Conservation (phyloP, 2,329 filamentous ascomycete genomes). For the Arachnomyces sp. region DNA sequence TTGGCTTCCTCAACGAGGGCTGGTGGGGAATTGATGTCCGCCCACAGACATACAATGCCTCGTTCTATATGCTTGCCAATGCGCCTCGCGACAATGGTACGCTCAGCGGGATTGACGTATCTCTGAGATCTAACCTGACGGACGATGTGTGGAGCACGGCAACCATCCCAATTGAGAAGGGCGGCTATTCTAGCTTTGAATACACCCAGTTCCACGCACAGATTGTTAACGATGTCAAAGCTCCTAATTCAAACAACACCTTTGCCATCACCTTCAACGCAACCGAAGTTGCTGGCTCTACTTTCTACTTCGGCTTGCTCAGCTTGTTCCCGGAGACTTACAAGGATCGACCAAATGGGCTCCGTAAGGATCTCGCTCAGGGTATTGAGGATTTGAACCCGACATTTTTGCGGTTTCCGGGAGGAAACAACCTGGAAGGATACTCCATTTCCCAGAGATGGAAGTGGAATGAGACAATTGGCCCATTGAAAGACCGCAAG, state of each 20-base stretch:
- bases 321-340: constrained; percentile 49
- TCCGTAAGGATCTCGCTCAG: constrained; percentile 44
- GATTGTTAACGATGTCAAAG: constrained; percentile 34
- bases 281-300: constrained; percentile 29
- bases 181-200: constrained; percentile 16
- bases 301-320: constrained; percentile 46
- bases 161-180: constrained; percentile 10
- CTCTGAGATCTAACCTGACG: constrained; percentile 34
- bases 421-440: constrained; percentile 46
- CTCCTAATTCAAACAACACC: constrained; percentile 41
- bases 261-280: constrained; percentile 45
- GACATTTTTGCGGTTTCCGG: constrained; percentile 44
- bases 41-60: constrained; percentile 42
- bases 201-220: constrained; percentile 27
- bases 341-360: constrained; percentile 45
- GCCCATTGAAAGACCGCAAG: constrained; percentile 41
- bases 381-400: constrained; percentile 36
- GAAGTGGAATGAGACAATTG: constrained; percentile 48
- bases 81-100: constrained; percentile 28
- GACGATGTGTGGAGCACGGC: constrained; percentile 34
- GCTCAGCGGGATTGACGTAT: constrained; percentile 24
- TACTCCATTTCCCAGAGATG: constrained; percentile 28
- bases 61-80: constrained; percentile 36
- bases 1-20: constrained; percentile 44
- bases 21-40: constrained; percentile 48